Evolutionary conservation across 345 rosid genomes (phyloP), one percentile per base, ranked within the genome.

Genomic region (Reutealis trisperma): DNA sequence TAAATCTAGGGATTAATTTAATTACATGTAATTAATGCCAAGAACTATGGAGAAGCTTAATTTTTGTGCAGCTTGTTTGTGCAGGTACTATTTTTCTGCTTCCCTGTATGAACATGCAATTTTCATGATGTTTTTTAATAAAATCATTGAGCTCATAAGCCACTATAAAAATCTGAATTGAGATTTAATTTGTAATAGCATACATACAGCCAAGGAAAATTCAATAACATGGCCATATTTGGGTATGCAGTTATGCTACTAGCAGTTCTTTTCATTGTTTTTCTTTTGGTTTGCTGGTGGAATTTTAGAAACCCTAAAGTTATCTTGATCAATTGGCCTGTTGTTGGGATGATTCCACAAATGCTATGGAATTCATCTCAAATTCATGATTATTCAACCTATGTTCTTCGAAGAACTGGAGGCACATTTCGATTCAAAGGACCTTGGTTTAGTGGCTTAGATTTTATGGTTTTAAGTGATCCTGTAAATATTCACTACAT

Each of bases 371-470:
- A 63, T 19, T 22, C 13, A 8, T 25, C 65, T 63, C 60, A 32
- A 3, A 7, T 41, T 27, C 70, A 49, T 34, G 78, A 75, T 19
- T 63, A 11, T 19, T 8, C 7, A 2, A 75, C 82, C 2, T 2
- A 25, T 22, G 0, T 79, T 22, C 78, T 79, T 10, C 49, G 25
- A 11, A 30, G 27, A 62, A 27, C 10, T 18, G 58, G 55, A 0
- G 78, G 78, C 27, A 79, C 82, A 15, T 62, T 62, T 44, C 6
- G 37, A 11, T 74, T 75, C 67, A 76, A 54, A 73, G 83, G 83
- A 9, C 74, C 78, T 27, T 68, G 69, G 80, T 77, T 82, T 15
- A 42, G 68, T 6, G 76, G 69, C 6, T 34, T 67, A 60, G 77
- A 82, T 49, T 66, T 55, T 24, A 0, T 82, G 41, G 0, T 77